Percentiles rank a stretch among this genome's conserved stretches.
Conservation (phyloP, 202 grass and related monocot genomes). For the Saccharum hybrid region DNA sequence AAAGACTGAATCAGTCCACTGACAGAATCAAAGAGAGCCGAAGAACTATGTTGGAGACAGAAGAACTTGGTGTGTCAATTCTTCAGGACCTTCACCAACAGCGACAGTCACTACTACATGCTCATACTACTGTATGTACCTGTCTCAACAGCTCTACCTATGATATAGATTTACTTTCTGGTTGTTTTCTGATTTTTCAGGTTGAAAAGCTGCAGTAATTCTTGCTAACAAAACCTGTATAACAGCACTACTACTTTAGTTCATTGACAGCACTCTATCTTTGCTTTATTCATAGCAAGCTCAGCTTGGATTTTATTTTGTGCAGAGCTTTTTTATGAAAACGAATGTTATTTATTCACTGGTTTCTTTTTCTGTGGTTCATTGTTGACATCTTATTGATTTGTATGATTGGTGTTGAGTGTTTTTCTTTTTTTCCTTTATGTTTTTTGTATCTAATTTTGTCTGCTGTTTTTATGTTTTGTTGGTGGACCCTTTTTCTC, state of each 20-base stretch:
- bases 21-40: conserved; percentile 87
- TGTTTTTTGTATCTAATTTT: not conserved
- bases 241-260: conserved; percentile 8
- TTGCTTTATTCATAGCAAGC: conserved; percentile 6
- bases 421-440: not conserved
- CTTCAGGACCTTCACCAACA: conserved; percentile 97
- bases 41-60: conserved; percentile 85
- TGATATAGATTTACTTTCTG: conserved; percentile 17
- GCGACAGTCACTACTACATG: conserved; percentile 88
- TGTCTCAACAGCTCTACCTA: conserved; percentile 9
- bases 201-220: conserved; percentile 6
- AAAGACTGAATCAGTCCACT: conserved; percentile 85
- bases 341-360: not conserved
- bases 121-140: conserved; percentile 77
- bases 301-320: conserved; percentile 35
- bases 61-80: conserved; percentile 92
- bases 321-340: conserved; percentile 27
- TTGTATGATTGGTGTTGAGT: not conserved
- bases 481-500: not conserved
- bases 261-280: not conserved
- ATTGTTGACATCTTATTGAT: not conserved
- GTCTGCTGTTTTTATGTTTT: not conserved
- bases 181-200: conserved; percentile 14
- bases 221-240: conserved; percentile 11
- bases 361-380: not conserved